These are phyloP conservation scores for Chaetothyriales sp. DNA, from an alignment of 2,329 filamentous ascomycete species.

Conservation along the genomic window DNA sequence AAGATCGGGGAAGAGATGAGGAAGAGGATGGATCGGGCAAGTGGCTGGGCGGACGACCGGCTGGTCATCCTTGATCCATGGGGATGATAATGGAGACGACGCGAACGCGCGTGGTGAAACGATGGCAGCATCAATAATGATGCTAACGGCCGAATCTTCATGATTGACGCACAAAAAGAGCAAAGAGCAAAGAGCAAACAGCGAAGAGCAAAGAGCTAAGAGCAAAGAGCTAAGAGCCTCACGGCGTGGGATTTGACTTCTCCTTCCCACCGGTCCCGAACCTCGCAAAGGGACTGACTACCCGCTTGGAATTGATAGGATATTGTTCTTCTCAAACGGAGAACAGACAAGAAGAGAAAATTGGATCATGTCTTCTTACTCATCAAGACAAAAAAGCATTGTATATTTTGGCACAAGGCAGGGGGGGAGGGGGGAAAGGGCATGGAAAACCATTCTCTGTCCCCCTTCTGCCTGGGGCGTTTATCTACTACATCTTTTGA, in stretches of 20 bases:
- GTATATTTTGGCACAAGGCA: neutral
- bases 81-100: neutral
- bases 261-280: neutral
- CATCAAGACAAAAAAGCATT: neutral
- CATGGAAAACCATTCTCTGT: neutral
- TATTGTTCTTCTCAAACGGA: neutral
- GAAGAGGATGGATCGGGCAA: conserved; percentile 4
- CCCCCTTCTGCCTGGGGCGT: neutral
- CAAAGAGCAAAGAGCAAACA: neutral
- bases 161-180: neutral
- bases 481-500: neutral
- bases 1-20: neutral
- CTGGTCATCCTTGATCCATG: conserved; percentile 11
- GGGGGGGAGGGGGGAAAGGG: no score
- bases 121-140: neutral
- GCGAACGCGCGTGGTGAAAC: no score
- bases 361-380: neutral
- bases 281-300: neutral
- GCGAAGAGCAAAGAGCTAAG: neutral
- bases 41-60: conserved; percentile 8
- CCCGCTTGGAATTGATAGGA: neutral
- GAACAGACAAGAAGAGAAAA: neutral
- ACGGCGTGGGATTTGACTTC: neutral
- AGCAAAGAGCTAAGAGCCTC: neutral
- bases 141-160: neutral